Percentiles rank a stretch among this genome's conserved stretches.
These are phyloP conservation scores for Thelonectria discophora DNA, from an alignment of 2,329 filamentous ascomycete genomes.

Conservation along the genomic window DNA sequence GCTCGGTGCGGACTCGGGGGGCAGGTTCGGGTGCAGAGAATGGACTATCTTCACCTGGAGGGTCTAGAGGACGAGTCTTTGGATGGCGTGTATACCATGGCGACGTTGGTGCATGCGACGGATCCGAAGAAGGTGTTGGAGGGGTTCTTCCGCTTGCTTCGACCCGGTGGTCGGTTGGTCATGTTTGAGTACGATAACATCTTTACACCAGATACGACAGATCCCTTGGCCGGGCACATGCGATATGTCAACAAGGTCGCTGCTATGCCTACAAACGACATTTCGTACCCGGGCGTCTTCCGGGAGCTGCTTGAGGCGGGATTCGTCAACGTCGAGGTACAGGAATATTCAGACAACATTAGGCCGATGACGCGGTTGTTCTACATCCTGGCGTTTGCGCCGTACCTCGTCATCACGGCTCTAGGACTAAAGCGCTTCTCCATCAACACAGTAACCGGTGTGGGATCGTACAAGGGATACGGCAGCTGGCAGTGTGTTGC, in stretches of 20 bases:
- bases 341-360: slow-evolving; percentile 58
- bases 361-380: slow-evolving; percentile 59
- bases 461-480: slow-evolving; percentile 22
- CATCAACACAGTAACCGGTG: slow-evolving; percentile 48
- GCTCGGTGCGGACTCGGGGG: slow-evolving; percentile 43
- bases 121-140: slow-evolving; percentile 54
- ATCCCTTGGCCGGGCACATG: slow-evolving; percentile 39
- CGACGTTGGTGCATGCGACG: slow-evolving; percentile 64
- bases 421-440: slow-evolving; percentile 56
- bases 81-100: slow-evolving; percentile 65
- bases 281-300: slow-evolving; percentile 51
- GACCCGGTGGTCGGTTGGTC: slow-evolving; percentile 56
- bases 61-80: slow-evolving; percentile 49
- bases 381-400: slow-evolving; percentile 55
- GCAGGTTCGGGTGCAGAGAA: slow-evolving; percentile 50
- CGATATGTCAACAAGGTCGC: slow-evolving; percentile 52
- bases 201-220: slow-evolving; percentile 33
- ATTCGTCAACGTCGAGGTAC: slow-evolving; percentile 54
- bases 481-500: slow-evolving; percentile 29
- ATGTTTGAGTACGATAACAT: slow-evolving; percentile 58
- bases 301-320: slow-evolving; percentile 54
- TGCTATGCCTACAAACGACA: slow-evolving; percentile 56
- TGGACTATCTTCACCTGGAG: slow-evolving; percentile 63
- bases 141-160: slow-evolving; percentile 58
- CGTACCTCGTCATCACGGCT: slow-evolving; percentile 55